Conservation (phyloP, 345 rosid genomes). For the Pistacia integerrima region DNA sequence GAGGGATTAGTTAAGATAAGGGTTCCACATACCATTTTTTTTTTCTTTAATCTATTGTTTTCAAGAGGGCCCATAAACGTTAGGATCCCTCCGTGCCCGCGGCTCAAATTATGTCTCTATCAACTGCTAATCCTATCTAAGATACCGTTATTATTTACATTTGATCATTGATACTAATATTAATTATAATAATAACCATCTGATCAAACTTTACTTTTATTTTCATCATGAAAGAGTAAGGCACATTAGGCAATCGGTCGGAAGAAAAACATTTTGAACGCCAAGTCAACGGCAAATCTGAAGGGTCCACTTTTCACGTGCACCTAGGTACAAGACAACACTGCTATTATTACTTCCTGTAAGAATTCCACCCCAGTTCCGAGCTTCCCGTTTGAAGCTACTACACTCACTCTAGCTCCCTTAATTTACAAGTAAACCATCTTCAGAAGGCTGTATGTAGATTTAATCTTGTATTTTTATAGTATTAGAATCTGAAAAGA, state of each 20-base stretch:
- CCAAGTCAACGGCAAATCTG: conserved; percentile 35
- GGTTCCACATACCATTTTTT: too few species aligned
- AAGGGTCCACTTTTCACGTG: conserved; percentile 48
- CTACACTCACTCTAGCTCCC: neutral
- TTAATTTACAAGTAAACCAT: neutral
- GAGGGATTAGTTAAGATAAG: too few species aligned
- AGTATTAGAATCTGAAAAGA: too few species aligned
- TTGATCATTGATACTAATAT: conserved; percentile 9
- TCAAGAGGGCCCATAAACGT: too few species aligned
- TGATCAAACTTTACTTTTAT: conserved; percentile 26
- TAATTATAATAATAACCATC: conserved; percentile 10
- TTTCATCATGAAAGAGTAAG: conserved; percentile 20
- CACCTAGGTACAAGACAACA: conserved; percentile 31
- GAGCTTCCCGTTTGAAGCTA: neutral
- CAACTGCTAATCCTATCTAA: conserved; percentile 19
- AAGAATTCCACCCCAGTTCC: conserved; percentile 13
- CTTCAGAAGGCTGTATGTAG: too few species aligned
- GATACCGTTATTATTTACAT: conserved; percentile 12
- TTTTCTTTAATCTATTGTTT: too few species aligned
- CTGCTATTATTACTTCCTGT: neutral
- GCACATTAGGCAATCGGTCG: conserved; percentile 6
- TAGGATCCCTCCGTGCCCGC: too few species aligned
- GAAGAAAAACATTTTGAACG: conserved; percentile 17
- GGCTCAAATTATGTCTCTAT: conserved; percentile 9
- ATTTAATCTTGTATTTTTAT: too few species aligned